Evolutionary conservation across 2,329 filamentous ascomycete species (phyloP), one percentile per base, ranked within the genome.

Genomic region (Orbilia blumenaviensis): DNA sequence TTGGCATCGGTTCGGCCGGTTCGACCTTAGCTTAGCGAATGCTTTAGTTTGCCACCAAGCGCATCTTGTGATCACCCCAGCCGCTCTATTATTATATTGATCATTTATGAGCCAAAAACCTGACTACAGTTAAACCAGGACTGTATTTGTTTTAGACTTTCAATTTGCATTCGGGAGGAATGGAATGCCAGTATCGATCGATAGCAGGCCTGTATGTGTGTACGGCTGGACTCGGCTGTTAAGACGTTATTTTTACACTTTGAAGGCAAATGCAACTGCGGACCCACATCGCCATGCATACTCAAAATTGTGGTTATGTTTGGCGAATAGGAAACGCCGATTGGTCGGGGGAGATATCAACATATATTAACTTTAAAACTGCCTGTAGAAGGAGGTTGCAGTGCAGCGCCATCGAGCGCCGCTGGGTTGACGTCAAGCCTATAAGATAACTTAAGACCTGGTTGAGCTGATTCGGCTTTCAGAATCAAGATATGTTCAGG

Each of bases 231-330:
- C n/a, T 56, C 52, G 52, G 52, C 52, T 56, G 18, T 56, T n/a
- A n/a, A n/a, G n/a, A n/a, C n/a, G n/a, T n/a, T 25, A 10, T 25
- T 12, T 38, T 56, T 9, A 32, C 32, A 7, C 18, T 23, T 56
- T n/a, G 52, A 56, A 56, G 52, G 52, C 52, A 56, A 56, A 56
- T 56, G 52, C 52, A 56, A 56, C 32, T 32, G 25, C n/a, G 18
- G 52, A 56, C 52, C 52, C 52, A 56, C 52, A 56, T 56, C 4
- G 48, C 32, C 16, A 38, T 36, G 12, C 16, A n/a, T 23, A 16
- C 8, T n/a, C 16, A 12, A n/a, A 32, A 38, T 38, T 32, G 29
- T 36, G 32, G 29, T 27, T 3, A 38, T 7, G 6, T n/a, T 18
- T 38, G 29, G 32, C 52, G 52, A 38, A 56, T 36, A 10, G n/a